Percentiles rank a stretch among this genome's conserved stretches.
Conservation (phyloP, 371 early-diverging fungal species). For the Modicella reniformis region DNA sequence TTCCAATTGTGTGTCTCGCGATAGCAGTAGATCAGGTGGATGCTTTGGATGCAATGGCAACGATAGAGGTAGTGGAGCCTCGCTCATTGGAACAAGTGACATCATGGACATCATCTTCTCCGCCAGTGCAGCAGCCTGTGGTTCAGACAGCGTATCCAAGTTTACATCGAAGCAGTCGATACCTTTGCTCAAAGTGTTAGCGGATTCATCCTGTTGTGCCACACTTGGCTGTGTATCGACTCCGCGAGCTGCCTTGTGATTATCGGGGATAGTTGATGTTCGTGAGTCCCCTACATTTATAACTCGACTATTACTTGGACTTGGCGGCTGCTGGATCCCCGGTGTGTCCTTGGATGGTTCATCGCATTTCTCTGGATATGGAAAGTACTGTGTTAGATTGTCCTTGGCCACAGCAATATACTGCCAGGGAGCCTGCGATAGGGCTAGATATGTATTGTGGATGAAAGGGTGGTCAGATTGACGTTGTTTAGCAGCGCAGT, state of each 20-base stretch:
- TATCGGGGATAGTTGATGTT: neutral
- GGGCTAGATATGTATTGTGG: slow-evolving; percentile 9
- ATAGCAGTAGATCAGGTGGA: too few species aligned
- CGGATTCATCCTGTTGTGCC: neutral
- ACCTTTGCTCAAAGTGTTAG: slow-evolving; percentile 1
- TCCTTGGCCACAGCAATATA: slow-evolving; percentile 26
- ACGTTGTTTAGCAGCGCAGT: slow-evolving; percentile 6
- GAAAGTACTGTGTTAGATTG: slow-evolving; percentile 44
- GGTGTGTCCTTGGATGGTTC: neutral
- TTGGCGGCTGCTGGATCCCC: neutral
- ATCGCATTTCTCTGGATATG: slow-evolving; percentile 45
- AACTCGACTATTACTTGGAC: neutral
- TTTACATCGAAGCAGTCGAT: slow-evolving; percentile 38
- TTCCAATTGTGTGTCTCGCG: neutral
- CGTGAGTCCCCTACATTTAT: neutral
- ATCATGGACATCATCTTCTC: slow-evolving; percentile 41
- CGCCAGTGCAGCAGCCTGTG: slow-evolving; percentile 32
- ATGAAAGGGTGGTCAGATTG: slow-evolving; percentile 3
- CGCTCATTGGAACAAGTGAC: neutral
- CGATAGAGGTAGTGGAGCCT: neutral
- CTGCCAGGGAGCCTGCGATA: slow-evolving; percentile 39
- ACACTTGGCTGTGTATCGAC: neutral
- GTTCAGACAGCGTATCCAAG: slow-evolving; percentile 26
- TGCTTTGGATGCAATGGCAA: neutral
- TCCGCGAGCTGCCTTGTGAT: neutral